Evolutionary conservation across 371 early-diverging fungal genomes (phyloP), one percentile per base, ranked within the genome.

Genomic region (Mortierella sp.): DNA sequence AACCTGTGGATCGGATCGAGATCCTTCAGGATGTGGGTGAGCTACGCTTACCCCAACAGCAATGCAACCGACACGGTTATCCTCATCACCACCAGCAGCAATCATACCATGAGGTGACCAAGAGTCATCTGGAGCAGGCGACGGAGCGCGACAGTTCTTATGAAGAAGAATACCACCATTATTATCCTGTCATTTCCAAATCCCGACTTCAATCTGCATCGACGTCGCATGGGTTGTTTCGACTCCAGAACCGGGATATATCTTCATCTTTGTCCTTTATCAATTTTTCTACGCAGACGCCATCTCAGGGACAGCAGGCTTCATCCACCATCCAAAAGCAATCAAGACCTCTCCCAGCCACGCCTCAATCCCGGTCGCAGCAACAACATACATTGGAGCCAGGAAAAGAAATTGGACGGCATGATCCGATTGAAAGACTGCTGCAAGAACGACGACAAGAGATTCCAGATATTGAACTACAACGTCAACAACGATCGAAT

Each of bases 201-300:
- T 60, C 46, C 5, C 60, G 51, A 37, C 1, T 45, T 62, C 57
- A 45, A 4, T 5, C 30, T 30, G 66, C 75, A 12, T 29, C 66
- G 0, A 57, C 69, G 12, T 55, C 64, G 0, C 12, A 29, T 2
- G 29, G 69, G 1, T n/a, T 75, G 2, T 75, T 70, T 30, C 70
- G 29, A 14, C 70, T 58, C 7, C 70, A 70, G 1, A 75, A 75
- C 44, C 46, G 60, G 7, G 65, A 74, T 30, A 74, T 74, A 12
- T 64, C 65, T 5, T 37, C 37, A 9, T 37, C 37, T 5, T 37
- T 37, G 37, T 9, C 37, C 37, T 37, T 37, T 37, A 37, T 37
- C 9, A 37, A 3, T 9, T 37, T 37, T 37, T 37, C 37, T 3
- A 37, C 37, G 37, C n/a, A n/a, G n/a, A n/a, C n/a, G n/a, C n/a